Evolutionary conservation across 2,329 filamentous ascomycete genomes (phyloP), one percentile per base, ranked within the genome.

Genomic region (Cercospora citrullina): DNA sequence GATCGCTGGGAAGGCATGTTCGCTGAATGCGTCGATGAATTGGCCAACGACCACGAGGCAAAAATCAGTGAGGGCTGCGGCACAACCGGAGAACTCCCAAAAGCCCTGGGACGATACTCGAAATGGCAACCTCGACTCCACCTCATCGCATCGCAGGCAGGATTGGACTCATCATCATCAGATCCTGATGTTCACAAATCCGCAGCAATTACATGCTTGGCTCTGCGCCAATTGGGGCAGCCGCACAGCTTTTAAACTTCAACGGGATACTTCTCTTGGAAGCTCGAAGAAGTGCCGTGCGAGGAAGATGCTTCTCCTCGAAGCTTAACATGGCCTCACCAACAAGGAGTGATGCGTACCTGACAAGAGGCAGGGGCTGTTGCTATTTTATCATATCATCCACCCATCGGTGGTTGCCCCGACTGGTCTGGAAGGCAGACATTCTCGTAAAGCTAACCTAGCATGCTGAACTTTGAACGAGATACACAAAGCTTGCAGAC

Each of bases 1-100:
- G 62, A 68, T 33, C 57, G 53, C 21, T 61, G 60, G 18, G 63
- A 39, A 21, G 59, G 6, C 68, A 70, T 70, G 10, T 14, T 33
- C 23, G 10, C 10, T 10, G 33, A 33, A 33, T 12, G n/a, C 12
- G 33, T 39, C 9, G 62, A 31, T 30, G 62, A 9, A 36, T 59
- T 21, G 30, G 30, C 9, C 21, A 53, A 26, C 21, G 18, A 53
- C 23, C 48, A 53, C 18, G 48, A 28, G 14, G 48, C 14, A 5
- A 12, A 28, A 53, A 31, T 36, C 14, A 57, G n/a, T 36, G 28
- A 36, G 48, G 21, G 26, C 23, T 64, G 21, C 23, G 60, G 60
- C 18, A 45, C 21, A 51, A 51, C 48, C 42, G 14, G 16, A n/a
- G 21, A 7, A 16, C 16, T 62, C 23, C 16, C 18, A 59, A 26